Base-by-base conservation (phyloP, 2,329 filamentous ascomycete genomes). In the Xylaria sp. region DNA sequence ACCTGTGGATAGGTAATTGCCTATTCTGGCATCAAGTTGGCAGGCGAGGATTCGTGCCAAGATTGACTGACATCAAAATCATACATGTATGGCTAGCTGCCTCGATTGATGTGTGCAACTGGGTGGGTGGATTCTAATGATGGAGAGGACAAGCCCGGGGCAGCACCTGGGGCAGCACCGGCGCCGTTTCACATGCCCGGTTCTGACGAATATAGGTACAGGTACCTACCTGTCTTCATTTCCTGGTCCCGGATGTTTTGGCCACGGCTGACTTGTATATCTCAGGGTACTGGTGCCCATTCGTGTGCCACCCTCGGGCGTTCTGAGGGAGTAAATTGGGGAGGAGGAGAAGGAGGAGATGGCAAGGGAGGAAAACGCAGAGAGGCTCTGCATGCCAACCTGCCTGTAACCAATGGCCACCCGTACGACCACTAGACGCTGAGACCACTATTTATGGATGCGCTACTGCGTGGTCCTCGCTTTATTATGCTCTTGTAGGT, bases 381-480 rank as follows among this genome's bases (percentile, higher is more conserved):
- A 51, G 7, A 7, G 5, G 12, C 24, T 50, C 3, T 7, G n/a
- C 45, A 17, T 12, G 14, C n/a, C 21, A 27, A 47, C 45, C 4
- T 53, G n/a, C 5, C 59, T 58, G 45, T 51, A 36, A 47, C 45
- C 45, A 47, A 47, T 19, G 45, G 17, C 45, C 14, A 51, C 48
- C 30, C 32, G 56, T 68, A 12, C 17, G 5, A 65, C 68, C 54
- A 58, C 51, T 14, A 57, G 45, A 61, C 47, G 34, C 21, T 34
- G 21, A 30, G n/a, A 11, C 36, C 59, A 58, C 34, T 32, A 34
- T 39, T 19, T 51, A 30, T 36, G 36, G 42, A 17, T 17, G 48
- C 53, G 42, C 58, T 61, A 58, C 61, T 55, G 61, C 61, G 59
- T n/a, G 65, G 61, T 55, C 65, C 48, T 65, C 30, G 57, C 58